phyloP scores from a whole-genome alignment of 2,329 filamentous ascomycete genomes.

The Cadophora gregata region DNA sequence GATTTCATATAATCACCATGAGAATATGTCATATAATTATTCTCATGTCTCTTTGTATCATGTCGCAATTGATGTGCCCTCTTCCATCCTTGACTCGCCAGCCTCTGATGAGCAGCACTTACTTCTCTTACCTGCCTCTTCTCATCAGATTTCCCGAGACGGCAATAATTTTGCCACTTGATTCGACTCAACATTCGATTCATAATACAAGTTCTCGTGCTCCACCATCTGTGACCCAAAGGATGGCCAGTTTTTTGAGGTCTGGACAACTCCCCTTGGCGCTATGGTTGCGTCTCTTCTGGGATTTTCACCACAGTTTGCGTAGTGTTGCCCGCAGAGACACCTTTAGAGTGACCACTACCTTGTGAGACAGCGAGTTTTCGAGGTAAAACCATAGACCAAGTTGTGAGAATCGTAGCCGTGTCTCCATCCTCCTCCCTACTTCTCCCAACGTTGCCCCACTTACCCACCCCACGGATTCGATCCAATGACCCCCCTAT shows the following conservation, averaged over 20 bases:
- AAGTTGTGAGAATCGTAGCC: conserved; percentile 1
- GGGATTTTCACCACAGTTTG: neutral
- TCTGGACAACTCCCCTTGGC: neutral
- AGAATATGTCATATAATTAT: neutral
- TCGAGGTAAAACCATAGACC: conserved; percentile 1
- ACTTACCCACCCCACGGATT: conserved; percentile 9
- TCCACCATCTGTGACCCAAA: neutral
- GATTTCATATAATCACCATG: neutral
- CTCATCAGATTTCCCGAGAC: conserved; percentile 1
- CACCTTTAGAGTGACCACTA: neutral
- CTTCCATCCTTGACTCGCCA: conserved; percentile 24
- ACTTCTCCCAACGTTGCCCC: neutral
- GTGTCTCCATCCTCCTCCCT: neutral
- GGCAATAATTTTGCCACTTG: neutral
- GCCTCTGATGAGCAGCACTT: conserved; percentile 19
- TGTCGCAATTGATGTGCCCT: conserved; percentile 2
- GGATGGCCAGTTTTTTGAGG: too few relatives aligned
- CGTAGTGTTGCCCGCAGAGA: neutral
- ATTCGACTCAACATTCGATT: neutral
- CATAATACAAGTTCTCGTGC: neutral
- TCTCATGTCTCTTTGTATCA: neutral
- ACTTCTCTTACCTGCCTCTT: neutral
- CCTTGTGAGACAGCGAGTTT: neutral
- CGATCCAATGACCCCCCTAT: conserved; percentile 17
- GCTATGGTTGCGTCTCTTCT: neutral